Evolutionary conservation across 352 stramenopile genomes (phyloP).

Genomic region (Lagenidium giganteum): DNA sequence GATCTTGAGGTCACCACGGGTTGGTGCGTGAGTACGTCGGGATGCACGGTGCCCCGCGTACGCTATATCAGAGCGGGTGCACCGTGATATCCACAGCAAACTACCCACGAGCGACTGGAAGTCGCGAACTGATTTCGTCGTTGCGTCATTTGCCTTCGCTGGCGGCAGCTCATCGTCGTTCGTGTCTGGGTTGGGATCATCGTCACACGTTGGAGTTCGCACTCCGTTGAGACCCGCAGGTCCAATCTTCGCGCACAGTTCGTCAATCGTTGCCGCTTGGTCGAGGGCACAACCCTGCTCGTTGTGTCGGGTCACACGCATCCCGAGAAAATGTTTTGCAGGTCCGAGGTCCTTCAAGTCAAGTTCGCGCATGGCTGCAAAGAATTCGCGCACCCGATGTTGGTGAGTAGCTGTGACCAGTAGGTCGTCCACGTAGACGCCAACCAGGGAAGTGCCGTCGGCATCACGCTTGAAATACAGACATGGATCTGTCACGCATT

Average conservation of each 20-base stretch:
- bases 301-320: conserved; percentile 11
- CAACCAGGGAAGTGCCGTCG: conserved; percentile 3
- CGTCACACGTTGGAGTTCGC: conserved; percentile 9
- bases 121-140: no score
- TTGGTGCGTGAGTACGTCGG: conserved; percentile 8
- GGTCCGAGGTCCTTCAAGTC: conserved; percentile 23
- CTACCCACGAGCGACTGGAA: conserved; percentile 33
- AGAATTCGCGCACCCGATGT: conserved; percentile 6
- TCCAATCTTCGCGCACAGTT: conserved; percentile 15
- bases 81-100: conserved; percentile 22
- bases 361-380: conserved; percentile 4
- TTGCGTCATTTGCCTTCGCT: background rate
- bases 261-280: conserved; percentile 14
- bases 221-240: conserved; percentile 13
- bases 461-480: conserved; percentile 13
- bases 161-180: conserved; percentile 2
- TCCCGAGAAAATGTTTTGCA: conserved; percentile 22
- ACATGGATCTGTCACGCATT: conserved; percentile 21
- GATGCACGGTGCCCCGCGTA: conserved; percentile 20
- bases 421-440: conserved; percentile 27
- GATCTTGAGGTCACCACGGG: conserved; percentile 4
- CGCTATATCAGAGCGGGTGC: conserved; percentile 7
- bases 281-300: conserved; percentile 8
- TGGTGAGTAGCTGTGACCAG: conserved; percentile 12
- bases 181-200: background rate